Percentiles rank a stretch among this genome's conserved stretches.
Evolutionary conservation across 768 basidiomycete species (phyloP).

Genomic region (Tylopilus vinaceipallidus): DNA sequence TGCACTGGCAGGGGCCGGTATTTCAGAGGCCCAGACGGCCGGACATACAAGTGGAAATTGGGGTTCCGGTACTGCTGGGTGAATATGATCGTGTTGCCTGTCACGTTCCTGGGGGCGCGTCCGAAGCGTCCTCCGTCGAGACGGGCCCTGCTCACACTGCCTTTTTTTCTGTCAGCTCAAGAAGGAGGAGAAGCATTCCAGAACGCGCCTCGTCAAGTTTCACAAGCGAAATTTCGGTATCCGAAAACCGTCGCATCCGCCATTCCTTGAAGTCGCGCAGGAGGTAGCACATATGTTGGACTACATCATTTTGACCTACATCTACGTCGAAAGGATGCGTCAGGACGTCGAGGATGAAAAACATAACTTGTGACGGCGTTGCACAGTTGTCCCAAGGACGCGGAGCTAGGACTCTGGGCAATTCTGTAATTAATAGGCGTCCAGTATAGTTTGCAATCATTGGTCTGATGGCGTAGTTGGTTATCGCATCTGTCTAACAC

Average conservation of each 20-base stretch:
- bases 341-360: conserved; percentile 22
- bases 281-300: conserved; percentile 30
- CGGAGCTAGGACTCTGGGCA: no score
- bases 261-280: conserved; percentile 27
- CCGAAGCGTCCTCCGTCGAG: background rate
- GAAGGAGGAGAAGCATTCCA: conserved; percentile 9
- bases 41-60: conserved; percentile 33
- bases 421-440: no score
- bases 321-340: conserved; percentile 31
- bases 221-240: conserved; percentile 20
- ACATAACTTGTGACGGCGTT: conserved; percentile 3
- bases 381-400: no score
- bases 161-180: conserved; percentile 10
- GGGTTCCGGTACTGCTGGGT: conserved; percentile 19
- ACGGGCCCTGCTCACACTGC: background rate
- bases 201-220: conserved; percentile 15
- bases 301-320: conserved; percentile 33
- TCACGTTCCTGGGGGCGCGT: background rate
- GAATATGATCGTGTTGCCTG: conserved; percentile 11
- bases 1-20: conserved; percentile 24
- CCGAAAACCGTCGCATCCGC: conserved; percentile 16
- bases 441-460: no score
- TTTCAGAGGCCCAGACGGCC: conserved; percentile 31
- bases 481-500: conserved; percentile 85
- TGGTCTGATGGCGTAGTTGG: conserved; percentile 70